Percentiles rank a stretch among this genome's conserved stretches.
phyloP scores from a whole-genome alignment of 139 green algal species.

The Prasinococcaceae sp. region DNA sequence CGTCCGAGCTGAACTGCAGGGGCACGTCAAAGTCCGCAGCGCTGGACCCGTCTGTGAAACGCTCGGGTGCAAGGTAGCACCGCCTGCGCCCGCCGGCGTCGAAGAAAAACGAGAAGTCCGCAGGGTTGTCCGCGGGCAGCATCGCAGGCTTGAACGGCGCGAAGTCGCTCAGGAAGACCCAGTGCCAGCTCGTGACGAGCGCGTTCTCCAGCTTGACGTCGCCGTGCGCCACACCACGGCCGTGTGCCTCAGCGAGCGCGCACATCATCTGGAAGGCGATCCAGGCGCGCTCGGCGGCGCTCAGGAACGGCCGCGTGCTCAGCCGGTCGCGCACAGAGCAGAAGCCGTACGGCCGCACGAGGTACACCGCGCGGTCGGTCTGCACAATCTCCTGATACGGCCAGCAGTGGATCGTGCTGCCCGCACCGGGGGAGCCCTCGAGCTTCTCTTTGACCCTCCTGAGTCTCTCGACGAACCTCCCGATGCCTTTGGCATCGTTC shows the following conservation, averaged over 20 bases:
- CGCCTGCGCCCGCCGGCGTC: constrained; percentile 70
- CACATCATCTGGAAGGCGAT: constrained; percentile 64
- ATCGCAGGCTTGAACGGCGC: constrained; percentile 79
- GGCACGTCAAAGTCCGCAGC: constrained; percentile 1
- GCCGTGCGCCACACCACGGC: constrained; percentile 33
- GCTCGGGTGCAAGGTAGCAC: constrained; percentile 79
- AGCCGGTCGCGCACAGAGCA: constrained; percentile 77
- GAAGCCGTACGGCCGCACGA: constrained; percentile 74
- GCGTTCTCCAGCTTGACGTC: constrained; percentile 92
- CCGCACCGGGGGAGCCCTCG: not conserved
- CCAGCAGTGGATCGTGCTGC: constrained; percentile 41
- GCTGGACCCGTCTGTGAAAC: not conserved
- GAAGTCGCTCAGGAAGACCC: constrained; percentile 80
- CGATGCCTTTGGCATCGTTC: not conserved
- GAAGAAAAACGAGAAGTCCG: constrained; percentile 96
- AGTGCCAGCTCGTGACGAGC: constrained; percentile 83
- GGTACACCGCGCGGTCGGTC: constrained; percentile 43
- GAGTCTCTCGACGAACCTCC: too few species aligned
- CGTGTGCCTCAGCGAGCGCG: not conserved
- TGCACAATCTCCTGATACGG: constrained; percentile 53
- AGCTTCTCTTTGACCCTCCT: too few species aligned
- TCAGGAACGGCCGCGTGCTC: constrained; percentile 79
- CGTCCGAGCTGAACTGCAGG: constrained; percentile 48
- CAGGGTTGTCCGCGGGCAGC: constrained; percentile 86
- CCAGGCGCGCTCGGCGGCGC: constrained; percentile 79